Conservation (phyloP, 1,284 basidiomycete genomes). For the Malassezia caprae region DNA sequence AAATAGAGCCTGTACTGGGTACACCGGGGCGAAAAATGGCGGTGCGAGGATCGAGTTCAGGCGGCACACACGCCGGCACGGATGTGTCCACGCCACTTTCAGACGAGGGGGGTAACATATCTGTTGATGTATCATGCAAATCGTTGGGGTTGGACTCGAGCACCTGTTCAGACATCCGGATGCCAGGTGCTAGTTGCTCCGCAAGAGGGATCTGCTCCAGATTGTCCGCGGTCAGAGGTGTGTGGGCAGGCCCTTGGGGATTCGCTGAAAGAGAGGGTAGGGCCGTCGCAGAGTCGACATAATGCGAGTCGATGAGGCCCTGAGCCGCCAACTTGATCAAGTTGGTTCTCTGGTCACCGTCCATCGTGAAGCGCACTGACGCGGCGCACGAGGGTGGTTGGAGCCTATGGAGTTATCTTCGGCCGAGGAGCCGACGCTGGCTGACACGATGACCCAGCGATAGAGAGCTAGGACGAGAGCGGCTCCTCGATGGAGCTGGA, state of each 20-base stretch:
- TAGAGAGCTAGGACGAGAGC: neutral
- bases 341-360: constrained; percentile 1
- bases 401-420: neutral
- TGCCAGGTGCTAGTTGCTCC: constrained; percentile 44
- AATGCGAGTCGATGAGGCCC: constrained; percentile 3
- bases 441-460: neutral
- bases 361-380: neutral
- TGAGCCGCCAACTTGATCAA: constrained; percentile 15
- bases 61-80: constrained; percentile 26
- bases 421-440: neutral
- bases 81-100: neutral
- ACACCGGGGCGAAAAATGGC: constrained; percentile 34
- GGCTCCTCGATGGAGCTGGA: neutral
- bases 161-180: constrained; percentile 28
- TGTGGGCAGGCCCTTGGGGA: neutral
- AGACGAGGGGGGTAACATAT: neutral
- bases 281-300: neutral
- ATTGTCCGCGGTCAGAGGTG: constrained; percentile 36
- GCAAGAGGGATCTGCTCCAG: constrained; percentile 42
- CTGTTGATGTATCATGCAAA: neutral
- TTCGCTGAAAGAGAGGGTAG: neutral
- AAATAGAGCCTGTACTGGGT: constrained; percentile 40
- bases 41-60: constrained; percentile 42
- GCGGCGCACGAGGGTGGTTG: neutral
- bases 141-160: neutral